Conservation (phyloP, 2,329 filamentous ascomycete genomes). For the Sphaceloma murrayae region DNA sequence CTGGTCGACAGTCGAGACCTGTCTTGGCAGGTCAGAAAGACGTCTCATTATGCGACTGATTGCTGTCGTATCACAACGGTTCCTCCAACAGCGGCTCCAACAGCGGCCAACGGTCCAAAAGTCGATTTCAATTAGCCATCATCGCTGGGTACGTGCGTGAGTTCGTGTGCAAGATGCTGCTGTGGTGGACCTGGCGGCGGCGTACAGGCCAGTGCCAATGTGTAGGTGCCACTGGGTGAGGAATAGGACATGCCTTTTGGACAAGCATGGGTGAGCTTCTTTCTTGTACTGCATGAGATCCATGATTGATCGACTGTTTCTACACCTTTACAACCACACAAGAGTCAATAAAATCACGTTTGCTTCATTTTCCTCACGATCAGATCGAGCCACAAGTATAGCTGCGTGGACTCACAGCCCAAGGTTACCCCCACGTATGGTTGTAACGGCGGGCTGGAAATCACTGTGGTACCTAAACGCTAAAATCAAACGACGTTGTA, state of each 20-base stretch:
- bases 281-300: no score
- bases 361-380: background rate
- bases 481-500: slow-evolving; percentile 7
- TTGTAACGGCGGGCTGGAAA: slow-evolving; percentile 2
- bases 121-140: background rate
- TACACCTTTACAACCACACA: no score
- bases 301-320: no score
- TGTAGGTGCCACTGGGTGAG: no score
- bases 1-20: background rate
- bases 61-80: background rate
- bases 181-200: no score
- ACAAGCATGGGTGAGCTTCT: no score
- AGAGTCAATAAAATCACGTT: no score
- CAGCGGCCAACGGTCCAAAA: background rate
- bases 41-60: background rate
- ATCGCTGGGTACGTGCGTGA: no score
- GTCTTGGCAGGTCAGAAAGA: background rate
- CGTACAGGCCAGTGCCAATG: no score
- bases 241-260: no score
- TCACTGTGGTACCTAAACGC: slow-evolving; percentile 12
- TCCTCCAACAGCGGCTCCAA: background rate
- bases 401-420: no score
- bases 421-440: background rate
- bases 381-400: background rate
- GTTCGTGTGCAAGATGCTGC: no score